Evolutionary conservation across 352 stramenopile species (phyloP), one percentile per base, ranked within the genome.

Genomic region (Phytophthora hibernalis): DNA sequence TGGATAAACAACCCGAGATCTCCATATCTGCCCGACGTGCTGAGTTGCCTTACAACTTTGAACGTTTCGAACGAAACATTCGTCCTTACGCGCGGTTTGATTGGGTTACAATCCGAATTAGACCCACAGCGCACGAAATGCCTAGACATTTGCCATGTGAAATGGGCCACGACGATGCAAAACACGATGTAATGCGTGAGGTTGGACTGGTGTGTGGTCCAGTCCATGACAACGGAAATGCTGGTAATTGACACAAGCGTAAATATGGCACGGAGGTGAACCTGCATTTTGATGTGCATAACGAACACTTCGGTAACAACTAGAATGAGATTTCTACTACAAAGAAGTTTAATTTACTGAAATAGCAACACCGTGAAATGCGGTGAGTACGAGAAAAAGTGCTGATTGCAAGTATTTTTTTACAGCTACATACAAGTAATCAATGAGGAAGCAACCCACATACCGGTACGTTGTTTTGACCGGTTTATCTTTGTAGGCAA

Each of bases 181-280:
- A 61, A 11, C 42, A 57, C 2, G 65, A 58, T 1, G 61, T 61
- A 21, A 40, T 37, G 7, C 65, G 75, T 13, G 65, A 82, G 10
- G 77, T 48, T 9, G 68, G 83, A n/a, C 35, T 86, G 24, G 72
- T 82, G 0, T 80, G 77, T 43, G 77, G 74, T 0, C 65, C 77
- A 0, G 5, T 48, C 66, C 5, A 78, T 83, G 71, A 40, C 72
- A 22, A 64, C 40, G 0, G 70, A 74, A 1, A n/a, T n/a, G n/a
- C n/a, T n/a, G n/a, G 64, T 68, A 6, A 63, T 84, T 2, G 13
- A 2, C 15, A 40, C 58, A 15, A 59, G 70, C 15, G 52, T 76
- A 10, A 20, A 6, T 26, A 31, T 79, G 13, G 57, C 69, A 0
- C 50, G 26, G 57, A 72, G n/a, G 52, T 79, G 59, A 63, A 73